Percentiles rank a stretch among this genome's conserved stretches.
These are phyloP conservation scores for Ceratocystis albifundus DNA, from an alignment of 2,329 filamentous ascomycete genomes.

Conservation along the genomic window DNA sequence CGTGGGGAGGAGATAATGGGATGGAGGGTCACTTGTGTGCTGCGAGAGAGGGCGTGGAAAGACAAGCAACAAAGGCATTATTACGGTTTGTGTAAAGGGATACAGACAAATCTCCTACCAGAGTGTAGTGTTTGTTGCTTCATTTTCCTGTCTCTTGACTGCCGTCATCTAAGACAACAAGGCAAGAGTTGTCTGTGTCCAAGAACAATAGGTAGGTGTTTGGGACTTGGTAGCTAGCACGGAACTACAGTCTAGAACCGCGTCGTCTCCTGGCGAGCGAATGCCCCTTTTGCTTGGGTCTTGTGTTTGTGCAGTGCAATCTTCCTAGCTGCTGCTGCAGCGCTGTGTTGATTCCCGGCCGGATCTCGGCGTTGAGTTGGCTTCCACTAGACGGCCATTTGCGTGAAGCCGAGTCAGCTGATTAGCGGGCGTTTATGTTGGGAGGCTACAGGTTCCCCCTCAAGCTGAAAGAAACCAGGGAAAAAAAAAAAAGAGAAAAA, in stretches of 20 bases:
- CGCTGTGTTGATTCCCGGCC: not conserved
- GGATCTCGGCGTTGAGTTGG: not conserved
- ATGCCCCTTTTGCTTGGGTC: too few species aligned
- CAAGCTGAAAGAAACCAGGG: slow-evolving; percentile 2
- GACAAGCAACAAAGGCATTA: too few species aligned
- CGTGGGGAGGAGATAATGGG: not conserved
- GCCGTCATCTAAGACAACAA: not conserved
- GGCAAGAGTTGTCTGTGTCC: not conserved
- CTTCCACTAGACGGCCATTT: not conserved
- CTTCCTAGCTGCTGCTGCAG: not conserved
- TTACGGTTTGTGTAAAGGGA: not conserved
- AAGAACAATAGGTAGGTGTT: not conserved
- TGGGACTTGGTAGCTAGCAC: not conserved
- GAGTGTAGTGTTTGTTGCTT: not conserved
- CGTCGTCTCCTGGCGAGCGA: too few species aligned
- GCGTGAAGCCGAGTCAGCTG: too few species aligned
- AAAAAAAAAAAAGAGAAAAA: too few species aligned
- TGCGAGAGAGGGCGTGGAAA: too few species aligned
- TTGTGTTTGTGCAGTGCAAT: too few species aligned
- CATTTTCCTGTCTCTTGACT: not conserved
- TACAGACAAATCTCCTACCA: not conserved
- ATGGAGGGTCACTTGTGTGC: not conserved
- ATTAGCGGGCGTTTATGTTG: too few species aligned
- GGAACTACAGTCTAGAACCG: too few species aligned
- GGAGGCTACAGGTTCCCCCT: not conserved